Base-by-base conservation (phyloP, 352 stramenopile genomes). In the Pythium phragmiticola region DNA sequence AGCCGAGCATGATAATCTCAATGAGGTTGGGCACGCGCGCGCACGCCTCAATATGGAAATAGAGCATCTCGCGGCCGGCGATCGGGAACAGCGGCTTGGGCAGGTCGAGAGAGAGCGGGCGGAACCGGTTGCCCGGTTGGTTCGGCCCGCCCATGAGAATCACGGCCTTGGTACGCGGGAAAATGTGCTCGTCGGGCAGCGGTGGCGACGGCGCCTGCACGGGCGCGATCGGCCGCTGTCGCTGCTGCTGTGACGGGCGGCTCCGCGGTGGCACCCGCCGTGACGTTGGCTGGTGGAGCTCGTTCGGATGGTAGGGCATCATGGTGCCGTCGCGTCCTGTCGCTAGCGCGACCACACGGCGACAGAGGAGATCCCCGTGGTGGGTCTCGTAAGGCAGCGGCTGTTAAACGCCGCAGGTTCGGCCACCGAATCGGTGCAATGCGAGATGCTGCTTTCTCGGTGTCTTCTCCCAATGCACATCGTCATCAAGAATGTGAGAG, bases 1-100 rank as follows among this genome's bases (percentile, higher is more conserved):
- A 92, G 12, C 88, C 88, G 53, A 96, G 89, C 82, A 96, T 92
- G 36, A 96, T 49, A 63, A 96, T 96, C 68, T 96, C 88, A 47
- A 88, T 73, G 30, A 96, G 53, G 47, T 94, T 93, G 37, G 84
- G 84, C 50, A 96, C 82, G 43, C 84, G 83, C 26, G 86, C 69
- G 49, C 86, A 95, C 4, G 88, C 88, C 57, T 96, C 87, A 11
- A 96, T 86, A 59, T 96, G 88, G 72, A 95, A 94, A 67, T 90
- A 95, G 47, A 96, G 81, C 84, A 95, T 95, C 58, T 94, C 85
- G 30, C 80, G 76, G 1, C 88, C 88, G 2, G 88, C 88, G 55
- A 96, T 83, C 46, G 88, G 86, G 70, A 96, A 96, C 7, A 96
- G 74, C 36, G 88, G 88, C 70, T 94, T 96, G 36, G 88, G 88